These are phyloP conservation scores for Perkinsus chesapeaki DNA, from an alignment of 169 alveolate genomes.

Conservation along the genomic window DNA sequence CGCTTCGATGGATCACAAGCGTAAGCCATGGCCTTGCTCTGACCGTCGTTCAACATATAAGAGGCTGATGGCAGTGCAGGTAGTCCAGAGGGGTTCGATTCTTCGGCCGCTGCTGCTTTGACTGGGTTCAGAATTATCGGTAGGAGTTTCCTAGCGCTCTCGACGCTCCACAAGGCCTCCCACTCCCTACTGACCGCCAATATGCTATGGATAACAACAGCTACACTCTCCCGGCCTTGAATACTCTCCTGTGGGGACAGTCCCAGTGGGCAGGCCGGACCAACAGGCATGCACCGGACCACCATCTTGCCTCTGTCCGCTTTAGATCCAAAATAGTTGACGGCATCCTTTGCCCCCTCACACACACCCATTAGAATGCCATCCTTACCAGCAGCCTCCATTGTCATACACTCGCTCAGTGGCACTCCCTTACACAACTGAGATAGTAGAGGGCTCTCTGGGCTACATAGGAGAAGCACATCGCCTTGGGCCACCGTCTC, in stretches of 20 bases:
- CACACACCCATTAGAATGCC: not conserved
- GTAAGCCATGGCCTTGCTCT: not conserved
- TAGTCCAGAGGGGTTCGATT: not conserved
- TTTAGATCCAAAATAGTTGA: not conserved
- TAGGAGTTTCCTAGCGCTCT: not conserved
- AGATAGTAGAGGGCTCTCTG: not conserved
- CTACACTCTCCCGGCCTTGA: not conserved
- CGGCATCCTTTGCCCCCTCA: not conserved
- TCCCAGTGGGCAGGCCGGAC: not conserved
- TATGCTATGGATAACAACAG: not conserved
- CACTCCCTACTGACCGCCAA: not conserved
- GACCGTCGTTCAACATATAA: not conserved
- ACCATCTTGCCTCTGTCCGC: not conserved
- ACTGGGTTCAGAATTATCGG: not conserved
- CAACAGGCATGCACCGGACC: not conserved
- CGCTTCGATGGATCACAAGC: not conserved
- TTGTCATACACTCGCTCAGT: not conserved
- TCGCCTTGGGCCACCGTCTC: not conserved
- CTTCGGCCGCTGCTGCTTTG: not conserved
- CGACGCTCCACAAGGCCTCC: not conserved
- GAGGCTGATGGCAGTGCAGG: not conserved
- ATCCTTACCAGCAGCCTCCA: not conserved
- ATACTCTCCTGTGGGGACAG: not conserved
- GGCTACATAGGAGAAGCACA: not conserved
- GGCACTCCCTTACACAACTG: not conserved